A percentile compares a stretch with the other conserved stretches of the same genome.
phyloP scores from a whole-genome alignment of 2,329 filamentous ascomycete species.

The Stagonosporopsis chrysanthemi region DNA sequence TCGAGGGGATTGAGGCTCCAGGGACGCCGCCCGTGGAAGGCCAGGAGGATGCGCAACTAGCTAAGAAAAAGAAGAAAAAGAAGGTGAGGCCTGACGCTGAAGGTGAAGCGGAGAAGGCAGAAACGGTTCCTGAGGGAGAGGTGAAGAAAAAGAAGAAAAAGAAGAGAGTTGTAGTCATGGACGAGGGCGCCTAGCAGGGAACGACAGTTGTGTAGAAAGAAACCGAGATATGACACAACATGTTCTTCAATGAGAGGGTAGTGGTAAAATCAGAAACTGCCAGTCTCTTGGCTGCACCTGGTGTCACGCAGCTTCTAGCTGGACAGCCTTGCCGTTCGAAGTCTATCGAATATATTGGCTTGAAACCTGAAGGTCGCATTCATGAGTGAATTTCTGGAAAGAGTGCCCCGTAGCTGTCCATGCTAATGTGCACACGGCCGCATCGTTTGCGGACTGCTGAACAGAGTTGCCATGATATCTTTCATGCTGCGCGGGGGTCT shows the following conservation, averaged over 20 bases:
- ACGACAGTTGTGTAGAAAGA: neutral
- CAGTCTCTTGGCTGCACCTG: neutral
- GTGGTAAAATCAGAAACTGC: neutral
- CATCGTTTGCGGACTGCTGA: no score
- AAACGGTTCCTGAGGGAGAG: slow-evolving; percentile 32
- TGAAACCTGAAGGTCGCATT: no score
- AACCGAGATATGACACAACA: neutral
- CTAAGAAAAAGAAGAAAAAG: slow-evolving; percentile 55
- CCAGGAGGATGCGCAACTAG: slow-evolving; percentile 20
- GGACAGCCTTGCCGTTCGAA: neutral
- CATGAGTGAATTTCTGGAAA: no score
- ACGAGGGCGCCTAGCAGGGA: slow-evolving; percentile 27
- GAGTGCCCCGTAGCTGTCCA: neutral
- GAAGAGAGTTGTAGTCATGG: slow-evolving; percentile 47
- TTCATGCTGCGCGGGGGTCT: neutral
- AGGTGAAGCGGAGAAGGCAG: slow-evolving; percentile 25
- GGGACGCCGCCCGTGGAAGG: slow-evolving; percentile 35
- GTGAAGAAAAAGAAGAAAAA: slow-evolving; percentile 52
- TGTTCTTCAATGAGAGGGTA: neutral
- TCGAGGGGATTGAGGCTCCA: slow-evolving; percentile 55
- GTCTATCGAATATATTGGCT: neutral
- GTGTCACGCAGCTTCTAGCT: neutral
- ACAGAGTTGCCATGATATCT: no score
- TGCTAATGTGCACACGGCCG: neutral
- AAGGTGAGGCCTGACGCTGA: slow-evolving; percentile 44